Evolutionary conservation across 495 filamentous ascomycete genomes (phyloP), one percentile per base, ranked within the genome.

Genomic region (Xylaria venustula): DNA sequence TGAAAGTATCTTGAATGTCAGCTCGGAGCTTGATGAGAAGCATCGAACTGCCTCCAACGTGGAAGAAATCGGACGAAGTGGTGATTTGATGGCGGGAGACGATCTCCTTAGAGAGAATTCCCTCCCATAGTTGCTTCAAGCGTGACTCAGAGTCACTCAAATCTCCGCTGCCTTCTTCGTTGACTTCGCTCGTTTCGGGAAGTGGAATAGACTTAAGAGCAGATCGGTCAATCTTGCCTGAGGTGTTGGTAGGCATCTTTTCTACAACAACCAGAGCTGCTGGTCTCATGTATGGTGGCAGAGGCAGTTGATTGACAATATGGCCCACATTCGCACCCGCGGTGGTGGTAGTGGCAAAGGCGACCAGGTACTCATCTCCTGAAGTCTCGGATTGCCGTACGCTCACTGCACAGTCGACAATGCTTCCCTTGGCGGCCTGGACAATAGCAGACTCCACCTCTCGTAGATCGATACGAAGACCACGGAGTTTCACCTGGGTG

Each of bases 401-500:
- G 9, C 6, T 23, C 11, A 62, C 54, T 0, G 41, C 56, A 36
- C 8, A 14, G 8, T 61, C 30, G 25, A 22, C 14, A n/a, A 64
- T 23, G 11, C 2, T 22, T 17, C 37, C 45, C 20, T 42, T 17
- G 23, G 40, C 25, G 14, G 34, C 58, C 7, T 36, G 26, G 19
- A 79, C 67, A 1, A 52, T 71, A 56, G 51, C 63, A 44, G 59
- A 44, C 40, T 77, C 77, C 42, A 79, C 55, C 28, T 79, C 77
- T 3, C 48, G 64, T 2, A 77, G 50, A 7, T 79, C 74, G n/a
- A 79, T 46, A 12, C 75, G 67, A 32, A 75, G 65, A 0, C 77
- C 77, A 1, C 70, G 65, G 20, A 79, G 60, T 52, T 79, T 79
- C 25, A 77, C 65, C 46, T 76, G 73, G 14, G 57, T 71, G 60